Evolutionary conservation across 192 early-diverging fungal genomes (phyloP).

Genomic region (Cladochytrium replicatum): DNA sequence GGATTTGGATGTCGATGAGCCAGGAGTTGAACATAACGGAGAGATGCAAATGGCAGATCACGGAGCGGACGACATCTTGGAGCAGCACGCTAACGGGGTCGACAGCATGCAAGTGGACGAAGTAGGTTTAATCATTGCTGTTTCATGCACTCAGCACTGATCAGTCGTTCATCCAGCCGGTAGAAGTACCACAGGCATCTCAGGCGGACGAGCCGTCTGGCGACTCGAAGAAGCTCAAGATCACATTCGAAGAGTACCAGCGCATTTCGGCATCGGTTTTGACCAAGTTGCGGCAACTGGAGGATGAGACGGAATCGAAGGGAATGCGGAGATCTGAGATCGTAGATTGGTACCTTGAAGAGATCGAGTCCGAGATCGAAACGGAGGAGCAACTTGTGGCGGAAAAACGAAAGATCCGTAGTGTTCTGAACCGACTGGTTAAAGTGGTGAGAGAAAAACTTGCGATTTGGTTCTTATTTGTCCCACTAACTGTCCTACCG

Average conservation of each 20-base stretch:
- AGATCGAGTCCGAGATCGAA: slow-evolving; percentile 40
- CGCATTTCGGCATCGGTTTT: slow-evolving; percentile 31
- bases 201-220: neutral
- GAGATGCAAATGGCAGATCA: slow-evolving; percentile 1
- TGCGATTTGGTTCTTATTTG: no score
- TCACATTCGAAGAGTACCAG: slow-evolving; percentile 38
- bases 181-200: neutral
- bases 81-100: slow-evolving; percentile 4
- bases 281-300: slow-evolving; percentile 11
- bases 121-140: no score
- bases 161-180: neutral
- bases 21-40: slow-evolving; percentile 31
- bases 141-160: neutral
- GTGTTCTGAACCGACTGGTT: slow-evolving; percentile 57
- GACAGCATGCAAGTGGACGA: slow-evolving; percentile 31
- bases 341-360: slow-evolving; percentile 63
- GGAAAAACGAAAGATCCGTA: slow-evolving; percentile 53
- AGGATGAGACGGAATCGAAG: slow-evolving; percentile 4
- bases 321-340: slow-evolving; percentile 45
- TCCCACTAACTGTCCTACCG: no score
- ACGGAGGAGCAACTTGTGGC: slow-evolving; percentile 49
- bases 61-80: neutral
- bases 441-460: slow-evolving; percentile 40
- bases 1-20: slow-evolving; percentile 33
- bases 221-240: slow-evolving; percentile 15